Conservation (phyloP, 116 monocot species). For the Posidonia oceanica region DNA sequence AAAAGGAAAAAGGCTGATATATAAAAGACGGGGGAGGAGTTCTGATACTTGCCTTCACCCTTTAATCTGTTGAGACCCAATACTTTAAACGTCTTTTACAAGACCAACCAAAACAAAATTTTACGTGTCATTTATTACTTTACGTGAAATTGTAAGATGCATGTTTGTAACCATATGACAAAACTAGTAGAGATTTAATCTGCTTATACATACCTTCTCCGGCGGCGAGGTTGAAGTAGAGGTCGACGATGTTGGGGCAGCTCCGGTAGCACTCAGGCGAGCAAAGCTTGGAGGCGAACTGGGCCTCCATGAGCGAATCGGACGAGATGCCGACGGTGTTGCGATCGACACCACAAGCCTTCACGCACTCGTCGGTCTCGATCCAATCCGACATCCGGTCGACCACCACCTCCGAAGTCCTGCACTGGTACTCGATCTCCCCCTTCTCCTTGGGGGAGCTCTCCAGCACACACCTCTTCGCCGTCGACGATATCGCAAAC, state of each 20-base stretch:
- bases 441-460: slow-evolving; percentile 19
- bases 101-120: no score
- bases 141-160: no score
- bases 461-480: slow-evolving; percentile 65
- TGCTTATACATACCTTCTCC: slow-evolving; percentile 42
- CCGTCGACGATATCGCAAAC: slow-evolving; percentile 46
- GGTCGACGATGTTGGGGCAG: slow-evolving; percentile 65
- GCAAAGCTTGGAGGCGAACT: slow-evolving; percentile 47
- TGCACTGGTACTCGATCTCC: slow-evolving; percentile 47
- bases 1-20: not conserved
- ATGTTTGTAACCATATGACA: no score
- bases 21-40: not conserved
- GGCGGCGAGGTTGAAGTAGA: slow-evolving; percentile 66
- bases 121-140: no score
- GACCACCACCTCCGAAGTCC: slow-evolving; percentile 61
- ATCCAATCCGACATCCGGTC: slow-evolving; percentile 37
- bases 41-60: not conserved
- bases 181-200: no score
- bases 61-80: not conserved
- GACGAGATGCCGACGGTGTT: slow-evolving; percentile 61
- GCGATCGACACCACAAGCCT: slow-evolving; percentile 46
- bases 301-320: slow-evolving; percentile 43
- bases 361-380: slow-evolving; percentile 69
- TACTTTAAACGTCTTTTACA: no score
- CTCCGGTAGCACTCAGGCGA: slow-evolving; percentile 38